phyloP scores from a whole-genome alignment of 2,329 filamentous ascomycete species.

The Hypoxylon sp. region DNA sequence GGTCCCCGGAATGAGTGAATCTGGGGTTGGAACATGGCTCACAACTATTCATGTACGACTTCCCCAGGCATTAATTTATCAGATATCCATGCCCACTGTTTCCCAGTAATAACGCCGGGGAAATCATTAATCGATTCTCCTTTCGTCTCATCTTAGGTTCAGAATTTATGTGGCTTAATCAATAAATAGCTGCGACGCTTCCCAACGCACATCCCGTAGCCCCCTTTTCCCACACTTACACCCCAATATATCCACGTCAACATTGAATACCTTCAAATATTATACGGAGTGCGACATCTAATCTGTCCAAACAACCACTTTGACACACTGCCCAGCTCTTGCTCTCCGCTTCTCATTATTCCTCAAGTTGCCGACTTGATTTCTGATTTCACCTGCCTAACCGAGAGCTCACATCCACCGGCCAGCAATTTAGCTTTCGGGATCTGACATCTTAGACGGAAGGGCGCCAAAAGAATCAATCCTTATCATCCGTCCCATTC shows the following conservation, averaged over 20 bases:
- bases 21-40: slow-evolving; percentile 43
- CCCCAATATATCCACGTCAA: slow-evolving; percentile 43
- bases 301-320: slow-evolving; percentile 26
- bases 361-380: slow-evolving; percentile 35
- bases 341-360: slow-evolving; percentile 28
- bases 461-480: slow-evolving; percentile 34
- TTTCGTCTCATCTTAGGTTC: slow-evolving; percentile 42
- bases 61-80: slow-evolving; percentile 45
- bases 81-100: slow-evolving; percentile 29
- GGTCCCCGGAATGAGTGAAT: slow-evolving; percentile 45
- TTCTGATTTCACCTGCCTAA: slow-evolving; percentile 47
- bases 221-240: slow-evolving; percentile 29
- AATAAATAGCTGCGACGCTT: slow-evolving; percentile 41
- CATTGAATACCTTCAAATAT: slow-evolving; percentile 32
- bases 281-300: slow-evolving; percentile 38
- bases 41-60: slow-evolving; percentile 37
- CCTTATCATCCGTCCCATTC: slow-evolving; percentile 44
- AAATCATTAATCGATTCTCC: slow-evolving; percentile 37
- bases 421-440: slow-evolving; percentile 43
- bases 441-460: slow-evolving; percentile 48
- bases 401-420: slow-evolving; percentile 44
- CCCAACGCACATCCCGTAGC: slow-evolving; percentile 14
- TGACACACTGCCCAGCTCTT: slow-evolving; percentile 18
- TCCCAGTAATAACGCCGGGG: slow-evolving; percentile 31
- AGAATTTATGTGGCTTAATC: slow-evolving; percentile 31